Percentiles rank a stretch among this genome's conserved stretches.
Conservation (phyloP, 495 filamentous ascomycete species). For the Oidiodendron maius region DNA sequence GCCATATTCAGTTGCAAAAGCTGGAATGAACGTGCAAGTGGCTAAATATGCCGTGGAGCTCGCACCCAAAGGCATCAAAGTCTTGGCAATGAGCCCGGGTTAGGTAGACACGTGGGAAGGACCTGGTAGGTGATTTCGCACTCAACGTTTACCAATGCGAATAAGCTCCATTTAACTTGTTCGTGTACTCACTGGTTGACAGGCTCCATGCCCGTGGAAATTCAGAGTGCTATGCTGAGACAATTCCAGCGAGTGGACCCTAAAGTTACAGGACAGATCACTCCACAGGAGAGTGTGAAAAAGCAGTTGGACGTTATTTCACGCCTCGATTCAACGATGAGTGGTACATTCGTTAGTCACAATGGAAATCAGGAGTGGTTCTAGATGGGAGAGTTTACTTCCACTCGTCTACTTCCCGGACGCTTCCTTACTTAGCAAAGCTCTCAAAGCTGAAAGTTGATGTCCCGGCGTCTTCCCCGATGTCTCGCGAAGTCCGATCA, state of each 20-base stretch:
- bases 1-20: conserved; percentile 35
- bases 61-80: conserved; percentile 25
- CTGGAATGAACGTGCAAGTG: conserved; percentile 33
- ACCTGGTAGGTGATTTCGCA: neutral
- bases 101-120: conserved; percentile 27
- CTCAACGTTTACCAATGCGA: neutral
- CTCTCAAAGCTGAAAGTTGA: no score
- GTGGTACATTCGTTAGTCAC: conserved; percentile 47
- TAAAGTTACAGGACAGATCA: conserved; percentile 39
- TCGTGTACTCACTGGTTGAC: neutral
- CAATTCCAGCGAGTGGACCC: conserved; percentile 34
- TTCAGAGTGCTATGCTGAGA: neutral
- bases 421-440: no score
- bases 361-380: conserved; percentile 46
- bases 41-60: conserved; percentile 33
- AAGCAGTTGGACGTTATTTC: conserved; percentile 29
- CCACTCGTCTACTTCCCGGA: no score
- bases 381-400: no score
- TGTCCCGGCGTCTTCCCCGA: no score
- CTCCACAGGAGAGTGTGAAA: conserved; percentile 35
- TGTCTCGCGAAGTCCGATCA: no score
- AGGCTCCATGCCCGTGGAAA: no score
- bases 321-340: conserved; percentile 39
- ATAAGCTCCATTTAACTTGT: neutral
- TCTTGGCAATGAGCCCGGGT: conserved; percentile 27